phyloP scores from a whole-genome alignment of 352 stramenopile species.

The Thraustochytrium sp. region DNA sequence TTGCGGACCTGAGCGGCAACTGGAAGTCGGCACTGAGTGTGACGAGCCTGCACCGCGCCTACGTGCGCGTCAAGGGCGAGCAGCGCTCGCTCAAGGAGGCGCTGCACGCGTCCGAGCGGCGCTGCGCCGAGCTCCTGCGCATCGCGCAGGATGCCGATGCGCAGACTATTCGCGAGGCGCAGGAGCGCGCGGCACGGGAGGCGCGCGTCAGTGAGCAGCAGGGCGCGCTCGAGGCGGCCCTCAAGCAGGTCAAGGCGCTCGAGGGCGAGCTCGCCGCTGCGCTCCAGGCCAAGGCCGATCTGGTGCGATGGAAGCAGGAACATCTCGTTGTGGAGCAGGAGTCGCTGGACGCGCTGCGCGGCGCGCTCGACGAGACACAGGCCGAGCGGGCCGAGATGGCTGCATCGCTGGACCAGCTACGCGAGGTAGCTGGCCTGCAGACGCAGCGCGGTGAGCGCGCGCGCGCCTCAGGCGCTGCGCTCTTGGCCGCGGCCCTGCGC shows the following conservation, averaged over 20 bases:
- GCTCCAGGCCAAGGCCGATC: not conserved
- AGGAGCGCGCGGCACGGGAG: not conserved
- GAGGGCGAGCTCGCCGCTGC: not conserved
- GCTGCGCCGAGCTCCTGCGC: not conserved
- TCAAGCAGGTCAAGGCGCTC: not conserved
- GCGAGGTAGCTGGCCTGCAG: not conserved
- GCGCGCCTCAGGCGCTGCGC: not conserved
- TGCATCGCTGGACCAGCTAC: not conserved
- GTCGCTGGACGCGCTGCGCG: not conserved
- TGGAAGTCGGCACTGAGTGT: not conserved
- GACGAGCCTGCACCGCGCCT: not conserved
- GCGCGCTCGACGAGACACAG: not conserved
- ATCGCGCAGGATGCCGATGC: not conserved
- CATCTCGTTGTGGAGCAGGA: conserved; percentile 5
- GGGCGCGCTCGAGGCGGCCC: not conserved
- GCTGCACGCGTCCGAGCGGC: not conserved
- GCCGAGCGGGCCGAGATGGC: not conserved
- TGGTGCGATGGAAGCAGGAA: not conserved
- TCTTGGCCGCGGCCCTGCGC: not conserved
- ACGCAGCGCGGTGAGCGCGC: not conserved
- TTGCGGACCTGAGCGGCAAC: not conserved
- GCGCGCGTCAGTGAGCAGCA: not conserved
- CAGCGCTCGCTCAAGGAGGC: not conserved
- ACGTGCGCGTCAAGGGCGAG: not conserved
- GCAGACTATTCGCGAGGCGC: not conserved